Conservation (phyloP, 192 early-diverging fungal species). For the Coemansia sp. region DNA sequence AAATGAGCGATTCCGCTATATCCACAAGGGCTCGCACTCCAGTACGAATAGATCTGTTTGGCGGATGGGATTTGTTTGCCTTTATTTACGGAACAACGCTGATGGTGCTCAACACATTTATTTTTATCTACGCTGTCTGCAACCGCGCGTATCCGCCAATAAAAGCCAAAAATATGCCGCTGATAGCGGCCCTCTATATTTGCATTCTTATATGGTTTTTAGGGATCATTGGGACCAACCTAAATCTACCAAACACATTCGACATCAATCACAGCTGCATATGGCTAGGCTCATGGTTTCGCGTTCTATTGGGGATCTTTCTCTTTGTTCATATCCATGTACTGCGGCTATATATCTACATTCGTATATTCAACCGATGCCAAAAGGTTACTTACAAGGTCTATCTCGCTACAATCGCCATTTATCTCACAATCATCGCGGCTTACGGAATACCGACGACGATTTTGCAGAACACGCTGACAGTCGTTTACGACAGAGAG, state of each 20-base stretch:
- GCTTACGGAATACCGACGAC: conserved; percentile 29
- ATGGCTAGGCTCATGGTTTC: conserved; percentile 36
- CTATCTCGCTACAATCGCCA: background rate
- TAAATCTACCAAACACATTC: conserved; percentile 16
- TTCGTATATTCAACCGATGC: conserved; percentile 28
- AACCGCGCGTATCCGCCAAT: conserved; percentile 36
- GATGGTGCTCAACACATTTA: conserved; percentile 29
- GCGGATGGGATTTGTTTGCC: conserved; percentile 12
- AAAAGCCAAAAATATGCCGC: conserved; percentile 38
- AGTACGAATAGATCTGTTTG: conserved; percentile 2
- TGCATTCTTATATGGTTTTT: conserved; percentile 41
- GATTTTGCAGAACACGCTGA: conserved; percentile 16
- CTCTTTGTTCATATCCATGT: conserved; percentile 27
- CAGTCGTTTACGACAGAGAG: conserved; percentile 6
- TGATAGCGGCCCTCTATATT: conserved; percentile 27
- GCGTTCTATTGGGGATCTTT: conserved; percentile 32
- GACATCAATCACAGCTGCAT: conserved; percentile 22
- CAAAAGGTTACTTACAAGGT: conserved; percentile 14
- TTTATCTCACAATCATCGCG: conserved; percentile 9
- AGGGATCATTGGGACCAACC: conserved; percentile 38
- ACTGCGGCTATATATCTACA: conserved; percentile 40
- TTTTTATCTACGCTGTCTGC: conserved; percentile 26
- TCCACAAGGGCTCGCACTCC: background rate
- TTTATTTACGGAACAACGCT: conserved; percentile 16
- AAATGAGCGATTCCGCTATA: background rate